These are phyloP conservation scores for Fusarium fujikuroi DNA, from an alignment of 2,329 filamentous ascomycete species.

Conservation along the genomic window DNA sequence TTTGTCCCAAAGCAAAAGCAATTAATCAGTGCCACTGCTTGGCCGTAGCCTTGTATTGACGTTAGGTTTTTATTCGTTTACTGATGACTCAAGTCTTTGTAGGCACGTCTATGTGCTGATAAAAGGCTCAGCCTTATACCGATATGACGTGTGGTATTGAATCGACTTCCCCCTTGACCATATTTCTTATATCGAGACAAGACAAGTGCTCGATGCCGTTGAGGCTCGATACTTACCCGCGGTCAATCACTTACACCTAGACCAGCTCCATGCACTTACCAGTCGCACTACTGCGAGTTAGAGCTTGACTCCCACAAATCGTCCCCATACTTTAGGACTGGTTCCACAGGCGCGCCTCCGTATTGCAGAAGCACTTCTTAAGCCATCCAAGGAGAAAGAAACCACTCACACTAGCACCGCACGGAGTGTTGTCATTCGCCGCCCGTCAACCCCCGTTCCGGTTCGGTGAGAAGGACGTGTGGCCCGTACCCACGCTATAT, in stretches of 20 bases:
- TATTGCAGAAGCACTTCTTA: conserved; percentile 5
- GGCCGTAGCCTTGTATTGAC: background rate
- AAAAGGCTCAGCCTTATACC: background rate
- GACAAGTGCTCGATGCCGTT: background rate
- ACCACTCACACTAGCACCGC: conserved; percentile 18
- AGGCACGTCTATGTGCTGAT: background rate
- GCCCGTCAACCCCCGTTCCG: conserved; percentile 1
- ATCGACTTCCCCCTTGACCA: background rate
- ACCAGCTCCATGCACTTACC: conserved; percentile 20
- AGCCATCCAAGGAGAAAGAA: conserved; percentile 24
- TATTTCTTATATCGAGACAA: conserved; percentile 18
- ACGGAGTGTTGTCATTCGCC: conserved; percentile 5
- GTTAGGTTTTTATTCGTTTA: background rate
- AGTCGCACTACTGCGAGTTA: conserved; percentile 16
- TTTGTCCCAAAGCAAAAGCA: conserved; percentile 1
- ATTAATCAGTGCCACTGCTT: background rate
- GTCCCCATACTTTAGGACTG: conserved; percentile 22
- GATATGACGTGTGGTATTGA: background rate
- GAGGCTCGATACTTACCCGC: conserved; percentile 29
- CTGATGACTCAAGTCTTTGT: background rate
- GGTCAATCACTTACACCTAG: conserved; percentile 30
- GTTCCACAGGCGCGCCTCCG: conserved; percentile 41
- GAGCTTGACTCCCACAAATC: conserved; percentile 17
- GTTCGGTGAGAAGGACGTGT: conserved; percentile 40
- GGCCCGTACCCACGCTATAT: background rate